Base-by-base conservation (phyloP, 805 yeast species). In the Candida manassasensis region DNA sequence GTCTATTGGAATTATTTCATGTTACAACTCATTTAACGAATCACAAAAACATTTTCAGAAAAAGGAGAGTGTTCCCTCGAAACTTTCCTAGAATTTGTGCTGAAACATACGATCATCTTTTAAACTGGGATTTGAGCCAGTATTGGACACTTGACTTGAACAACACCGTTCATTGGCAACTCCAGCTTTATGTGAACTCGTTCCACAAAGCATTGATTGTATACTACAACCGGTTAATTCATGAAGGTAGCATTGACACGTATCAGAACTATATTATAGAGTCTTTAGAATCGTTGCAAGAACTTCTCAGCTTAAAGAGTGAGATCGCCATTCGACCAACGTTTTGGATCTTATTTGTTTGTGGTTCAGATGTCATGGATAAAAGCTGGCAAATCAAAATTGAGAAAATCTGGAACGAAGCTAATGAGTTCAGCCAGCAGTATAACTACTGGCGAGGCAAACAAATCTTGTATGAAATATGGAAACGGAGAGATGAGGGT, bases 71-170 rank as follows among this genome's bases (percentile, higher is more conserved):
- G 21, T 63, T 59, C 29, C 80, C 81, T 0, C 54, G 80, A 27
- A 75, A 75, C 44, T 76, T 73, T 47, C 79, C 80, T 3, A 61
- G 64, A 35, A 57, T 74, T 3, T 75, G 80, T 44, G 74, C 79
- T 35, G 79, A 75, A 35, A 46, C 69, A 3, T 79, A 75, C 41
- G 79, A 75, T 37, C 67, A 63, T 24, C 49, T 76, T 14, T 38
- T 66, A 29, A 60, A 53, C 33, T 76, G 80, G 80, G 67, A 38
- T 21, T 30, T 37, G 34, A 26, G 62, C 14, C 40, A 42, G 17
- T 36, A 49, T 14, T 73, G 78, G 79, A 50, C 53, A 25, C 48
- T 73, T 12, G 59, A 62, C 43, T 39, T 49, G 7, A 47, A 49
- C 22, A 39, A 46, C 26, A 40, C 25, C 10, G 50, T 67, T 30